Base-by-base conservation (phyloP, 495 filamentous ascomycete genomes). In the Xylaria nigripes region DNA sequence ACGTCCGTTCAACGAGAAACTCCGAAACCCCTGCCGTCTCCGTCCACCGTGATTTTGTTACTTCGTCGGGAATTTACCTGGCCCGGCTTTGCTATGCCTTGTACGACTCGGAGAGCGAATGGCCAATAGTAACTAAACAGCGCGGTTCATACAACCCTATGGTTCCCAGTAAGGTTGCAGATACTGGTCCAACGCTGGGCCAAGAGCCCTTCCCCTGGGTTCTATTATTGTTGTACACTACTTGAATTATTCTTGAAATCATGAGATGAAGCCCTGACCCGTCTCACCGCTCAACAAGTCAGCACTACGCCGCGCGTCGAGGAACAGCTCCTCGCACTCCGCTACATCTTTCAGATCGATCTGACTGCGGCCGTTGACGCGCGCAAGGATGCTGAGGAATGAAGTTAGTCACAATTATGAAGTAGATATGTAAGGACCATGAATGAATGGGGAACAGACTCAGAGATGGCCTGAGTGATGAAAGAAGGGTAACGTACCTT, bases 301-400 rank as follows among this genome's bases (percentile, higher is more conserved):
- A 47, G 90, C 89, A 68, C 90, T 95, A 54, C 90, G 80, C 61
- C 86, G 82, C 13, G 90, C 88, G 70, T 96, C 91, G 57, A 94
- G 79, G 74, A 96, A 96, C 40, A 96, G 72, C 59, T 87, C 86
- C 70, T 89, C 85, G 68, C 87, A 90, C 70, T 96, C 91, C n/a
- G 76, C 79, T 48, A 96, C 84, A 70, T 95, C 90, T 54, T 82
- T 76, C 19, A 89, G 76, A 56, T 89, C 86, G 50, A 96, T 90
- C 51, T 86, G 82, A 43, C 73, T 80, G 50, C 81, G 83, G 49
- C 86, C 86, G 61, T 85, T 86, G 61, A 77, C 77, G 60, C 71
- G 70, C 25, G 78, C 72, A 51, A 81, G 76, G 64, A 81, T 80
- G 66, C 77, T 81, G 30, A 2, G 4, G 56, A 40, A n/a, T 21